Percentiles rank a stretch among this genome's conserved stretches.
phyloP scores from a whole-genome alignment of 805 yeast genomes.

The Cyberlindnera amylophila region DNA sequence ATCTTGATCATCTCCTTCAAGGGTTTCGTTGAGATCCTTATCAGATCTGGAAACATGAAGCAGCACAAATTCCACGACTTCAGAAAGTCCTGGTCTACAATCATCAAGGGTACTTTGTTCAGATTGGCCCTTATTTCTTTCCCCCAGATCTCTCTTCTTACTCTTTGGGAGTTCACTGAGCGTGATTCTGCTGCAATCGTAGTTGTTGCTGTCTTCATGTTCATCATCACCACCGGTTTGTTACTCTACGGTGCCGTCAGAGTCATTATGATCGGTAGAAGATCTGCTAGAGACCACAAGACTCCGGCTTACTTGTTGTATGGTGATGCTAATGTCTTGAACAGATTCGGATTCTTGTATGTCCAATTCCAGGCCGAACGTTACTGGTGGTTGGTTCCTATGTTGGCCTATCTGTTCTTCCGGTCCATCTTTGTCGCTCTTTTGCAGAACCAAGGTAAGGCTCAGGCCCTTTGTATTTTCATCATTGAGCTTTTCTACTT shows the following conservation, averaged over 20 bases:
- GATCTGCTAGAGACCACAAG: slow-evolving; percentile 66
- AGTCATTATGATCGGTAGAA: slow-evolving; percentile 71
- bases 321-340: slow-evolving; percentile 77
- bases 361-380: slow-evolving; percentile 86
- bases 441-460: slow-evolving; percentile 75
- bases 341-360: slow-evolving; percentile 88
- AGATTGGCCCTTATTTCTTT: slow-evolving; percentile 79
- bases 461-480: slow-evolving; percentile 75
- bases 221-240: slow-evolving; percentile 53
- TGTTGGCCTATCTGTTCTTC: slow-evolving; percentile 60
- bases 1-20: slow-evolving; percentile 60
- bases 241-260: slow-evolving; percentile 69
- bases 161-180: slow-evolving; percentile 85
- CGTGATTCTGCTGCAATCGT: slow-evolving; percentile 81
- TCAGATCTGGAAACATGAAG: slow-evolving; percentile 54
- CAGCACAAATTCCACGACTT: slow-evolving; percentile 67
- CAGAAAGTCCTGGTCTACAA: slow-evolving; percentile 77
- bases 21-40: slow-evolving; percentile 60
- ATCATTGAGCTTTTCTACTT: slow-evolving; percentile 72
- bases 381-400: slow-evolving; percentile 74
- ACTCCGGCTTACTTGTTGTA: slow-evolving; percentile 90
- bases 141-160: slow-evolving; percentile 78
- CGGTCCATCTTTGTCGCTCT: slow-evolving; percentile 85
- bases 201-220: slow-evolving; percentile 71
- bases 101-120: slow-evolving; percentile 85